These are phyloP conservation scores for Yamadazyma conglobata DNA, from an alignment of 1,139 yeast genomes.

Conservation along the genomic window DNA sequence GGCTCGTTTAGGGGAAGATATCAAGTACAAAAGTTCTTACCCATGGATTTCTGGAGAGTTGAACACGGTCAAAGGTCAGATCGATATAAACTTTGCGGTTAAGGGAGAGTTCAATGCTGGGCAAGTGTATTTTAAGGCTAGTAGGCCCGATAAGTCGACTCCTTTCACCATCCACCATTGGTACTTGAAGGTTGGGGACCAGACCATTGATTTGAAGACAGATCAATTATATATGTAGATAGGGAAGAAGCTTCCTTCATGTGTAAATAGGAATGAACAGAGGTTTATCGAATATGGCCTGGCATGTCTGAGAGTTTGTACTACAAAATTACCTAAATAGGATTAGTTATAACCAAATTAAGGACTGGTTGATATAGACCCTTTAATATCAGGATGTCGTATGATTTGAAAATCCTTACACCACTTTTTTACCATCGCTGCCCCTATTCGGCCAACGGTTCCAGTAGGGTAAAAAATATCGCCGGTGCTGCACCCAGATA, in stretches of 20 bases:
- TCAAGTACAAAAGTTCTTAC: constrained; percentile 63
- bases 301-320: too few relatives aligned
- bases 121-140: constrained; percentile 55
- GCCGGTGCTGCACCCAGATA: too few relatives aligned
- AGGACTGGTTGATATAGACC: too few relatives aligned
- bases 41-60: constrained; percentile 91
- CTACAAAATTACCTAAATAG: too few relatives aligned
- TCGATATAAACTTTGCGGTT: constrained; percentile 69
- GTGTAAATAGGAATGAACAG: too few relatives aligned
- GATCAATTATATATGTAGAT: constrained; percentile 6
- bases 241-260: too few relatives aligned
- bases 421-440: neutral
- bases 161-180: constrained; percentile 63
- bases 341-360: too few relatives aligned
- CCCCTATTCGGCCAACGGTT: too few relatives aligned
- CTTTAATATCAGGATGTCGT: constrained; percentile 1
- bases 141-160: constrained; percentile 50
- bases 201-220: constrained; percentile 42
- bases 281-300: too few relatives aligned
- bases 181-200: constrained; percentile 44
- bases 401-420: too few relatives aligned
- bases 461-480: too few relatives aligned
- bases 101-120: constrained; percentile 58
- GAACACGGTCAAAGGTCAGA: constrained; percentile 77
- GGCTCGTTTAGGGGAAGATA: constrained; percentile 66